Evolutionary conservation across 2,329 filamentous ascomycete genomes (phyloP).

Genomic region (Calonectria multiphialidica): DNA sequence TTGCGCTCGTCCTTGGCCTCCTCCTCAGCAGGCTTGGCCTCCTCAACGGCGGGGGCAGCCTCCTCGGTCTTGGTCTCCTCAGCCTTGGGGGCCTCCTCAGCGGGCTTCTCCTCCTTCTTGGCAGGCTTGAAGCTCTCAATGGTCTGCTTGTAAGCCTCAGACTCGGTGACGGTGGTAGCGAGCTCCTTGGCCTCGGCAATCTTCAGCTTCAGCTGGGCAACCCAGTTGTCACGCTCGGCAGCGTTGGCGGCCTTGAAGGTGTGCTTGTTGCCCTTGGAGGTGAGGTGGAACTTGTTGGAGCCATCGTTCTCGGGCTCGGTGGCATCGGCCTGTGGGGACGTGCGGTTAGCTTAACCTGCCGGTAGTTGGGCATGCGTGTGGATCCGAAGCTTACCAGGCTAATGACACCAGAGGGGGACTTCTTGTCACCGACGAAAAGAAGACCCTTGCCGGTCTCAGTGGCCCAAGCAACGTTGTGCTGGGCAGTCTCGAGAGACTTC

Average conservation of each 20-base stretch:
- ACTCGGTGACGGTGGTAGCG: conserved; percentile 78
- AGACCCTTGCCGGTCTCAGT: conserved; percentile 95
- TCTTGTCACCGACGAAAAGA: conserved; percentile 91
- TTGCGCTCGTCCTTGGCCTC: conserved; percentile 50
- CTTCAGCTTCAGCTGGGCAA: conserved; percentile 85
- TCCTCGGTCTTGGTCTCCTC: conserved; percentile 38
- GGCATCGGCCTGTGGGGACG: conserved; percentile 63
- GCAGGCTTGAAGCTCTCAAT: conserved; percentile 76
- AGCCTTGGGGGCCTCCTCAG: conserved; percentile 51
- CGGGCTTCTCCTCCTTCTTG: conserved; percentile 58
- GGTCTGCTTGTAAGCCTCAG: conserved; percentile 90
- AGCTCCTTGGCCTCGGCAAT: conserved; percentile 87
- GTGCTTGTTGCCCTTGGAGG: conserved; percentile 90
- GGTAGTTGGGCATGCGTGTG: conserved; percentile 34
- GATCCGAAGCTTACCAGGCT: conserved; percentile 76
- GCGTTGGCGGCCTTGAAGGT: conserved; percentile 84
- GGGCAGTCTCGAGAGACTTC: conserved; percentile 81
- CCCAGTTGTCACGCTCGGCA: conserved; percentile 92
- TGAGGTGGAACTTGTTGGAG: conserved; percentile 86
- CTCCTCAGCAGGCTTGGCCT: conserved; percentile 49
- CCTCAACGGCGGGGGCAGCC: conserved; percentile 43
- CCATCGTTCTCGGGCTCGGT: conserved; percentile 82
- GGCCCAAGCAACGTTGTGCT: conserved; percentile 89
- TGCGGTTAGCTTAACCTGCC: conserved; percentile 29
- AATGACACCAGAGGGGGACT: conserved; percentile 83